phyloP scores from a whole-genome alignment of 2,329 filamentous ascomycete genomes.

The Ceratocystis destructans region DNA sequence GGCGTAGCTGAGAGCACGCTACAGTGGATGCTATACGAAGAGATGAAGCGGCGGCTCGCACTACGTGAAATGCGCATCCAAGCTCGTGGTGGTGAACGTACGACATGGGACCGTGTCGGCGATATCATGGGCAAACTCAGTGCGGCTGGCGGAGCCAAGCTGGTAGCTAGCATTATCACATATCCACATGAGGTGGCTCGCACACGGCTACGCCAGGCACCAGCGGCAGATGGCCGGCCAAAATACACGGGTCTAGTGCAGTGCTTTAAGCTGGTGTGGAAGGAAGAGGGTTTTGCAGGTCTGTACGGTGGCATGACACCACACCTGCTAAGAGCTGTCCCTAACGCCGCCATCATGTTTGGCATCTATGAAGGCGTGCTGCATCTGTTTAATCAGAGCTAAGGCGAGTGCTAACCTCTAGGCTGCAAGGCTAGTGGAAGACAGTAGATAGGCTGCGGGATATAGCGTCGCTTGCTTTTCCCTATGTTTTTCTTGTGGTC shows the following conservation, averaged over 20 bases:
- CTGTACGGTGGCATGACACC: constrained; percentile 86
- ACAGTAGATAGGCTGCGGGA: too few species aligned
- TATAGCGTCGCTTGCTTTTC: neutral
- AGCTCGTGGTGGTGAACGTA: constrained; percentile 48
- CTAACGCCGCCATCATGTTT: constrained; percentile 91
- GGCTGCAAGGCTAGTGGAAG: neutral
- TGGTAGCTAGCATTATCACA: constrained; percentile 68
- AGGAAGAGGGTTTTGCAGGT: constrained; percentile 72
- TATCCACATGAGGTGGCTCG: constrained; percentile 90
- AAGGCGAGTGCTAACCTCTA: neutral
- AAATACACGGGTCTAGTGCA: constrained; percentile 84
- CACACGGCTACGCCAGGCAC: constrained; percentile 73
- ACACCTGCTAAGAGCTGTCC: constrained; percentile 80
- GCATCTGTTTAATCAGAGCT: constrained; percentile 29
- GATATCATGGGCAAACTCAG: constrained; percentile 66
- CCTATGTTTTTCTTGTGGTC: neutral
- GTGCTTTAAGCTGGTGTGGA: constrained; percentile 77
- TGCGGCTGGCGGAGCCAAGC: constrained; percentile 71
- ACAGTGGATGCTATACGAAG: constrained; percentile 91
- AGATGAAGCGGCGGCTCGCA: constrained; percentile 65
- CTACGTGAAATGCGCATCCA: constrained; percentile 46
- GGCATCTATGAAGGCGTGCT: constrained; percentile 62
- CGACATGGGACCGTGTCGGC: constrained; percentile 58
- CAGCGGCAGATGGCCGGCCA: constrained; percentile 49
- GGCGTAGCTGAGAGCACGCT: constrained; percentile 81